These are phyloP conservation scores for Magnaporthiopsis rhizophila DNA, from an alignment of 2,329 filamentous ascomycete genomes.

Conservation along the genomic window DNA sequence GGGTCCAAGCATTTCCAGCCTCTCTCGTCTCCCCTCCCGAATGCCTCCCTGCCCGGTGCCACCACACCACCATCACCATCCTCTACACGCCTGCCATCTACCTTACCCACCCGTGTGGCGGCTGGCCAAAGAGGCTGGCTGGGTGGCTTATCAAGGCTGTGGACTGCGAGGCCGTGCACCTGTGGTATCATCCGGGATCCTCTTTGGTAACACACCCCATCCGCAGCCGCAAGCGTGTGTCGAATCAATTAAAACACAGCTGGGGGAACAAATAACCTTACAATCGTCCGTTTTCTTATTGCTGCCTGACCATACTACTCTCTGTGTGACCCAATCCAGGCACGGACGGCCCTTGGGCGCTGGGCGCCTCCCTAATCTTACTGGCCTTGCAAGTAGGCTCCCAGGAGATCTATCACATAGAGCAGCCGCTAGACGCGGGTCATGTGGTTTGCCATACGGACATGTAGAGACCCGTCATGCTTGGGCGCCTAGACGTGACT, in stretches of 20 bases:
- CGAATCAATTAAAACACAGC: neutral
- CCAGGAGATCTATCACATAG: neutral
- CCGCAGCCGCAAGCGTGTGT: neutral
- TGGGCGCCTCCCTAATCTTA: too few relatives aligned
- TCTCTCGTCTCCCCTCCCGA: neutral
- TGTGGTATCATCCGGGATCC: neutral
- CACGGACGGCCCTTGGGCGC: neutral
- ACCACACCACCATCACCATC: neutral
- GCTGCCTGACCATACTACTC: too few relatives aligned
- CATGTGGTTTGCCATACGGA: too few relatives aligned
- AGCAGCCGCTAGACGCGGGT: too few relatives aligned
- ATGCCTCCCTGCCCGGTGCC: neutral
- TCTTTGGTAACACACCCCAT: neutral
- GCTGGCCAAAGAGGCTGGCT: neutral
- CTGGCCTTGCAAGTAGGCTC: neutral
- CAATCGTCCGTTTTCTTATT: neutral
- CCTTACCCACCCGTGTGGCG: neutral
- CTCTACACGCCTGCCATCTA: neutral
- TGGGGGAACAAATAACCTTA: neutral
- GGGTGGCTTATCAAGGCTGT: neutral
- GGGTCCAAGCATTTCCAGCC: neutral
- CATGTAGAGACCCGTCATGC: neutral
- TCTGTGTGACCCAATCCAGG: too few relatives aligned
- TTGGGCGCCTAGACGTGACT: neutral
- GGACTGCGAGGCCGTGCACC: neutral